A percentile compares a stretch with the other conserved stretches of the same genome.
Conservation (phyloP, 2,329 filamentous ascomycete species). For the Apiospora phragmitis region DNA sequence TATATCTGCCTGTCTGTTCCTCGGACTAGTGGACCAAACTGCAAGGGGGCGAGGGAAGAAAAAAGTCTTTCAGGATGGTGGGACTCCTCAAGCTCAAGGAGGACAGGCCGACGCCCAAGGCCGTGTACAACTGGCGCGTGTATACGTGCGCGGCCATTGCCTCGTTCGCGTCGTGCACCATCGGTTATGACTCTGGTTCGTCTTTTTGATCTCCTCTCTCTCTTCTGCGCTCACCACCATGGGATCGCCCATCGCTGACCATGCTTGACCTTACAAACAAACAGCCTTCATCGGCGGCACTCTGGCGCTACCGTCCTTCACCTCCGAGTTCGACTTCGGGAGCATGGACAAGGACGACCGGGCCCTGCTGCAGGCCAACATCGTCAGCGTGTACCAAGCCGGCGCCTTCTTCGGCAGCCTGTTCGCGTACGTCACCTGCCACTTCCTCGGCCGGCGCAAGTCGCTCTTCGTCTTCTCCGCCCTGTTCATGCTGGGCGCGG, state of each 20-base stretch:
- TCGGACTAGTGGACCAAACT: too few relatives aligned
- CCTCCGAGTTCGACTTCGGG: conserved; percentile 65
- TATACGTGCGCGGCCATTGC: conserved; percentile 55
- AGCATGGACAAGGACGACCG: conserved; percentile 47
- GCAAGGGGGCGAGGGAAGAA: neutral
- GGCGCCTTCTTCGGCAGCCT: conserved; percentile 83
- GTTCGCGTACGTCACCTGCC: conserved; percentile 64
- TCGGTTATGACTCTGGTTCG: conserved; percentile 58
- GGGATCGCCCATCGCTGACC: neutral
- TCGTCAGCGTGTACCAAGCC: conserved; percentile 80
- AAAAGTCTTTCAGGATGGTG: conserved; percentile 38
- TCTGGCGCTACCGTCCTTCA: conserved; percentile 69
- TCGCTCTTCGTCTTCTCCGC: conserved; percentile 61
- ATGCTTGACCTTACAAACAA: neutral
- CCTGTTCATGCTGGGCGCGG: conserved; percentile 70
- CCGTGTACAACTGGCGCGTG: conserved; percentile 63
- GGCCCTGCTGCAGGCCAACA: conserved; percentile 68
- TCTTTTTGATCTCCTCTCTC: neutral
- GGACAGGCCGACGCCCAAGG: conserved; percentile 56
- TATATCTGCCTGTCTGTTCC: too few relatives aligned
- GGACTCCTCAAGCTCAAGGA: conserved; percentile 52
- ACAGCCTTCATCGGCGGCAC: conserved; percentile 76
- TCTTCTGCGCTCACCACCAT: neutral
- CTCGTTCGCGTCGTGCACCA: conserved; percentile 58
- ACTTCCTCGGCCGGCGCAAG: conserved; percentile 67